phyloP scores from a whole-genome alignment of 805 yeast genomes.

The Yueomyces sp. region DNA sequence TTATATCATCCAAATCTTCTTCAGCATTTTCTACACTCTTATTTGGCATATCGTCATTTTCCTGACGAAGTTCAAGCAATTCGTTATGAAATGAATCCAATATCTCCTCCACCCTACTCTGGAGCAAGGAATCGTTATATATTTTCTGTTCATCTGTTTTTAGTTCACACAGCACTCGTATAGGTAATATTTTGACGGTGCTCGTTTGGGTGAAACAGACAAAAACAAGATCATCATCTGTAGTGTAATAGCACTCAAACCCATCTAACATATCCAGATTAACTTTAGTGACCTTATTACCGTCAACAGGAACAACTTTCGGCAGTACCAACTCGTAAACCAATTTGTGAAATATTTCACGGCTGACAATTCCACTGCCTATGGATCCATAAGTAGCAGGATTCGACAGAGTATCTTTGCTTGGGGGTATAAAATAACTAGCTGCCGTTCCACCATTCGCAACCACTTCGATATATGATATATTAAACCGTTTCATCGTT shows the following conservation, averaged over 20 bases:
- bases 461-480: slow-evolving; percentile 19
- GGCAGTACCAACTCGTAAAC: slow-evolving; percentile 20
- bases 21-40: slow-evolving; percentile 8
- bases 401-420: slow-evolving; percentile 1
- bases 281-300: slow-evolving; percentile 24
- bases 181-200: slow-evolving; percentile 21
- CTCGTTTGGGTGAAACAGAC: slow-evolving; percentile 16
- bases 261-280: slow-evolving; percentile 23
- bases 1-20: slow-evolving; percentile 18
- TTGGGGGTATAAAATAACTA: slow-evolving; percentile 10
- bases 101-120: slow-evolving; percentile 14
- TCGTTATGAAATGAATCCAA: slow-evolving; percentile 21
- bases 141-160: slow-evolving; percentile 7
- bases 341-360: slow-evolving; percentile 15
- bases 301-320: slow-evolving; percentile 17
- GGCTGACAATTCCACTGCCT: slow-evolving; percentile 3
- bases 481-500: slow-evolving; percentile 10
- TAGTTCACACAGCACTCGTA: slow-evolving; percentile 20
- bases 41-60: slow-evolving; percentile 1
- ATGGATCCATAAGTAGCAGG: slow-evolving; percentile 16
- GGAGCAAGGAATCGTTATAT: slow-evolving; percentile 12
- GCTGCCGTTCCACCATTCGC: slow-evolving; percentile 11
- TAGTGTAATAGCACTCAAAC: slow-evolving; percentile 23
- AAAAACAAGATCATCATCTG: slow-evolving; percentile 8
- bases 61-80: slow-evolving; percentile 13